Percentiles rank a stretch among this genome's conserved stretches.
Evolutionary conservation across 345 rosid genomes (phyloP).

Genomic region (Durio zibethinus): DNA sequence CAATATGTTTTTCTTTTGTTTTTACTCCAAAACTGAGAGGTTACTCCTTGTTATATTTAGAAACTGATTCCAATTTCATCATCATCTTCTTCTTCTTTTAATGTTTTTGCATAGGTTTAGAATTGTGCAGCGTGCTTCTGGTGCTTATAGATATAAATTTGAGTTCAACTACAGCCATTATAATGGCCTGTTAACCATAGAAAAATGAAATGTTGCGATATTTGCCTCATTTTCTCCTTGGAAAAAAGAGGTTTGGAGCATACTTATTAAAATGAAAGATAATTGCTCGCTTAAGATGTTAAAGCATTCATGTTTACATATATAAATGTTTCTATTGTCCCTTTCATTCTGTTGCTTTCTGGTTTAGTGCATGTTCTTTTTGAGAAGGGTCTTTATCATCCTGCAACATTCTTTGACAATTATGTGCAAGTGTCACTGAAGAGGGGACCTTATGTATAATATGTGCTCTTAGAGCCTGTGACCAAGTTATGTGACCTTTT

Average conservation of each 20-base stretch:
- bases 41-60: not conserved
- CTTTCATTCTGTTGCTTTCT: not conserved
- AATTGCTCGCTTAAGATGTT: not conserved
- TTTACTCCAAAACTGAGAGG: not conserved
- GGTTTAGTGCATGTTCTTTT: constrained; percentile 18
- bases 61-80: not conserved
- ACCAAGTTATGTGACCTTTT: constrained; percentile 3
- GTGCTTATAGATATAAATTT: not conserved
- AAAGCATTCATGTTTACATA: not conserved
- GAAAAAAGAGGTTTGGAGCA: not conserved
- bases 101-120: not conserved
- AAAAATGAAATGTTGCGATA: not conserved
- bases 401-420: not conserved
- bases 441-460: not conserved
- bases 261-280: not conserved
- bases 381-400: not conserved
- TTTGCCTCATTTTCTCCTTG: not conserved
- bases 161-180: not conserved
- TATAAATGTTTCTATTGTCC: not conserved
- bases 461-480: not conserved
- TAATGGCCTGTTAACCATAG: not conserved
- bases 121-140: not conserved
- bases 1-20: not conserved
- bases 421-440: not conserved
- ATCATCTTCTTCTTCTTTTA: not conserved